Percentiles rank a stretch among this genome's conserved stretches.
Conservation (phyloP, 139 green algal genomes). For the Tetraselmis striata region DNA sequence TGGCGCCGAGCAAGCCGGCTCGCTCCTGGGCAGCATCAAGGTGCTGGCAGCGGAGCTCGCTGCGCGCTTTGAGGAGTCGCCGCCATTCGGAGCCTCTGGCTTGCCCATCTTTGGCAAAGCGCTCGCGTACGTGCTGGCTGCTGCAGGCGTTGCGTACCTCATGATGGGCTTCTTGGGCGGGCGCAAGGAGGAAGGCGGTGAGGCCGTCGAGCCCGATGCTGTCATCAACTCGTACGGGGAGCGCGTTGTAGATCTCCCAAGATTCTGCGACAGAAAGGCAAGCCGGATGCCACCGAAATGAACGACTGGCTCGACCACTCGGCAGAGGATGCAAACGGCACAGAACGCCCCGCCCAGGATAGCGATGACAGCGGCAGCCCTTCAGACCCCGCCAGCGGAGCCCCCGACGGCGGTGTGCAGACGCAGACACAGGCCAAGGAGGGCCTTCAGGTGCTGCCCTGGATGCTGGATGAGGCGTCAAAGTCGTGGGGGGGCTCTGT, state of each 20-base stretch:
- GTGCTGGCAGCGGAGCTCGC: background rate
- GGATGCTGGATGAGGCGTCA: background rate
- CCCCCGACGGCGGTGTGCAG: too few relatives aligned
- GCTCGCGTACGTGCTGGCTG: background rate
- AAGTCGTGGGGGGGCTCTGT: background rate
- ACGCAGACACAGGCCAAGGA: background rate
- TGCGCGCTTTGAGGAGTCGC: background rate
- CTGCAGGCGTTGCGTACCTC: background rate
- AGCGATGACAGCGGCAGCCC: background rate
- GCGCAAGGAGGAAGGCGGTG: background rate
- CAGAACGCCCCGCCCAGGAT: background rate
- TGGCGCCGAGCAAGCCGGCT: background rate
- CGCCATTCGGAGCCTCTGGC: background rate
- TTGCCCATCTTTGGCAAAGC: background rate
- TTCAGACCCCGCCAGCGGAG: background rate
- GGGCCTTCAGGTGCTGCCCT: background rate
- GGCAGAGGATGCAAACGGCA: too few relatives aligned
- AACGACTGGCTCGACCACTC: background rate
- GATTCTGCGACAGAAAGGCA: background rate
- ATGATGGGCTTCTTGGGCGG: background rate
- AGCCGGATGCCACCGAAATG: background rate
- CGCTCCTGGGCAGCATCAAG: background rate
- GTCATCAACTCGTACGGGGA: background rate
- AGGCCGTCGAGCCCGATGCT: background rate
- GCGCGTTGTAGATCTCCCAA: too few relatives aligned